Conservation (phyloP, 2,329 filamentous ascomycete species). For the Waltergamsia citrina region DNA sequence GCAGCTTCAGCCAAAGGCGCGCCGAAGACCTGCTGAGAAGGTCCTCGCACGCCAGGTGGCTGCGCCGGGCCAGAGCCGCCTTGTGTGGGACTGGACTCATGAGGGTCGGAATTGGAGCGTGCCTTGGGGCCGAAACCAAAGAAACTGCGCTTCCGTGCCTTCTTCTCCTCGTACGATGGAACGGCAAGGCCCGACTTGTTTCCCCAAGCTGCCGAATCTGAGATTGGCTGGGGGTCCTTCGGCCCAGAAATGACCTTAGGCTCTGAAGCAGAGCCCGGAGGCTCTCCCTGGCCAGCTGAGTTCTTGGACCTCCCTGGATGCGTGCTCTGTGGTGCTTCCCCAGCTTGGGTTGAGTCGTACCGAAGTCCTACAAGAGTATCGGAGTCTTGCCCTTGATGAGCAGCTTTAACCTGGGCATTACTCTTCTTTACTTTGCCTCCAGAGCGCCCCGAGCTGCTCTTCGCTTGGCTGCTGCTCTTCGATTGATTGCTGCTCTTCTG, state of each 20-base stretch:
- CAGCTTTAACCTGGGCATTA: slow-evolving; percentile 11
- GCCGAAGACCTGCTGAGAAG: slow-evolving; percentile 62
- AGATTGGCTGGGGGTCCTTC: slow-evolving; percentile 74
- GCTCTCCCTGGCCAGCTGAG: slow-evolving; percentile 21
- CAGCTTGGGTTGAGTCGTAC: slow-evolving; percentile 46
- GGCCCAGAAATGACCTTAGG: slow-evolving; percentile 65
- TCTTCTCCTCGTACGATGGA: slow-evolving; percentile 61
- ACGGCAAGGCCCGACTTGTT: slow-evolving; percentile 52
- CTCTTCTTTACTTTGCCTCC: slow-evolving; percentile 1
- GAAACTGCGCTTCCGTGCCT: slow-evolving; percentile 70
- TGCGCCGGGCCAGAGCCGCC: slow-evolving; percentile 36
- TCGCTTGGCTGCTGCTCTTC: slow-evolving; percentile 22
- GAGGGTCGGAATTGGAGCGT: slow-evolving; percentile 47
- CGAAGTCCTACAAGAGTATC: slow-evolving; percentile 47
- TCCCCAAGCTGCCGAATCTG: slow-evolving; percentile 79
- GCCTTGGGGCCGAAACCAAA: slow-evolving; percentile 58
- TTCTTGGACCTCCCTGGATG: slow-evolving; percentile 24
- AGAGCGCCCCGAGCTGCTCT: slow-evolving; percentile 8
- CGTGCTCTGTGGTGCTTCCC: slow-evolving; percentile 36
- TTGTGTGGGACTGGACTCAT: slow-evolving; percentile 39
- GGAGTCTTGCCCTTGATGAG: slow-evolving; percentile 25
- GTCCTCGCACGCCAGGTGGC: slow-evolving; percentile 3
- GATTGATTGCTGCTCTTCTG: slow-evolving; percentile 27
- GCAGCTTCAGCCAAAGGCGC: slow-evolving; percentile 80
- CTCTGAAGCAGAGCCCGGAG: slow-evolving; percentile 18